Base-by-base conservation (phyloP, 345 rosid genomes). In the Noccaea caerulescens region DNA sequence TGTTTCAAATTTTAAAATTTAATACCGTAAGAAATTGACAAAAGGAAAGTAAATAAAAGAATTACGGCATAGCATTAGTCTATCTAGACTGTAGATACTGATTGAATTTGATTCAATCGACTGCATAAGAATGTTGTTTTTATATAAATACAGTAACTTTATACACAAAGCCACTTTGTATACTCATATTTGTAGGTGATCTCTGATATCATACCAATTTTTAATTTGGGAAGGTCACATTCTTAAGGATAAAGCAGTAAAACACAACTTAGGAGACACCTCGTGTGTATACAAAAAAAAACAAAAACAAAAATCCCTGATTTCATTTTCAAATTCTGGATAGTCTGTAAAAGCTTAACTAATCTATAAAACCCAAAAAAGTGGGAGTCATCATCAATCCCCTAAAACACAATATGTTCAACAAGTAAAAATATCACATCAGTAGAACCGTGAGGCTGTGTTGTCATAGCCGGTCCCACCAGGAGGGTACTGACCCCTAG, bases 391-490 rank as follows among this genome's bases (percentile, higher is more conserved):
- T 25, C 27, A 25, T 27, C 12, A 39, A 47, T 58, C 27, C 20
- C n/a, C 58, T 37, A 58, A 38, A 38, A 30, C 71, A 64, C 52
- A 38, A 50, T 66, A 50, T 42, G 62, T 58, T 68, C 30, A 27
- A 27, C 71, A 46, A 52, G 25, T 30, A 53, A 27, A 4, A 51
- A 57, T 36, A 67, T 75, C 44, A 55, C 46, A 55, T 68, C 65
- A 87, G 80, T 85, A 81, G 67, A 82, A 89, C 75, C 88, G 87
- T 20, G 90, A 71, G 33, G 68, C 72, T 1, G 85, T 76, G 63
- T 87, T 76, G 63, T 87, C 84, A 45, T 87, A 88, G 8, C 69
- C 82, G 4, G 87, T 79, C 9, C 90, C 90, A 51, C 90, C 89
- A 5, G 83, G 83, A 5, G 83, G 83, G 52, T 83, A 89, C 68